phyloP scores from a whole-genome alignment of 257 asterid genomes.

The Scutellaria minor region DNA sequence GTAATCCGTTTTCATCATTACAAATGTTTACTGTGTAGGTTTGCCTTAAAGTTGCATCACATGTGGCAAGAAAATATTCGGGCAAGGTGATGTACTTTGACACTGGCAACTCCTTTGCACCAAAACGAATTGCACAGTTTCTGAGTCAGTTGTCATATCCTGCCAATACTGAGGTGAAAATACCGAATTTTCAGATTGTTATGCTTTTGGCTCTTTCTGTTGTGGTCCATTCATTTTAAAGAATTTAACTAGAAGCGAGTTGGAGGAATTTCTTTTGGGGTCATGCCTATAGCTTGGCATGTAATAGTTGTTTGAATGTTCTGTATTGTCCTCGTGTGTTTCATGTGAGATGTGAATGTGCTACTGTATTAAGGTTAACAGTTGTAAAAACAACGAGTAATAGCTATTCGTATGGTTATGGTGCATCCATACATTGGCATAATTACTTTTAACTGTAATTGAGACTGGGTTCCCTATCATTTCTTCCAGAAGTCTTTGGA shows the following conservation, averaged over 20 bases:
- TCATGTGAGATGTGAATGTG: constrained; percentile 12
- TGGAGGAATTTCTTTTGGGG: not conserved
- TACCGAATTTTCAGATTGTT: constrained; percentile 15
- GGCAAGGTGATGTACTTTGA: constrained; percentile 74
- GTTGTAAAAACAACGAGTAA: not conserved
- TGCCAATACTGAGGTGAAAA: constrained; percentile 51
- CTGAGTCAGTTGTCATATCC: constrained; percentile 48
- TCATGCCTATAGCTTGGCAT: constrained; percentile 20
- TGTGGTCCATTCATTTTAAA: constrained; percentile 14
- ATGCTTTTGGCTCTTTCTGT: constrained; percentile 22
- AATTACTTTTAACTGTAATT: not conserved
- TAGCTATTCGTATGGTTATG: constrained; percentile 12
- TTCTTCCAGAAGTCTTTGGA: not conserved
- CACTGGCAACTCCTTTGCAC: constrained; percentile 83
- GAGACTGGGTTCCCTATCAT: not conserved
- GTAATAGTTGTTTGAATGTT: constrained; percentile 9
- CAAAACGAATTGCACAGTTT: constrained; percentile 72
- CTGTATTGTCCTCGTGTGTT: constrained; percentile 16
- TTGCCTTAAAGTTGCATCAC: constrained; percentile 77
- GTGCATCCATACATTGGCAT: not conserved
- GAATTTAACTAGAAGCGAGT: constrained; percentile 7
- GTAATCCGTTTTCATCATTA: constrained; percentile 15
- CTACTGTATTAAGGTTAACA: constrained; percentile 9
- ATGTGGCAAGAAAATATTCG: constrained; percentile 52
- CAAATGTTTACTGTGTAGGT: constrained; percentile 44